These are phyloP conservation scores for Debaryomycetaceae sp. DNA, from an alignment of 1,139 yeast genomes.

Conservation along the genomic window DNA sequence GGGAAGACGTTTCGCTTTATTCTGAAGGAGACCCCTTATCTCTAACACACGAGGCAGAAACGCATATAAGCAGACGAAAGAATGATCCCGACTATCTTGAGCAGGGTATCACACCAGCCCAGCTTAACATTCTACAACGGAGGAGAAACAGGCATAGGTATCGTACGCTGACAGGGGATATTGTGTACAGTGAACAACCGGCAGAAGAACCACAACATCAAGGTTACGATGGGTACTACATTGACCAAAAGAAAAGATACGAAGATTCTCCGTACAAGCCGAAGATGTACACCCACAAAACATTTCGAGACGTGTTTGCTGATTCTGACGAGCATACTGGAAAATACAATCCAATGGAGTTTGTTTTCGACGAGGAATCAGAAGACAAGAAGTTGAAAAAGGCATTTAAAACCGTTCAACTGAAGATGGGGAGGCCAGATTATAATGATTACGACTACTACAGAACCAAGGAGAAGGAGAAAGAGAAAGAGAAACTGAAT, in stretches of 20 bases:
- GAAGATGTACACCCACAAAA: slow-evolving; percentile 38
- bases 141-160: neutral
- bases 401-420: slow-evolving; percentile 28
- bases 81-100: slow-evolving; percentile 30
- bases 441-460: slow-evolving; percentile 39
- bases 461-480: slow-evolving; percentile 13
- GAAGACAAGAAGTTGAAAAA: slow-evolving; percentile 22
- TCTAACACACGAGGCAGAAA: neutral
- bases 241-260: slow-evolving; percentile 32
- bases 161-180: neutral
- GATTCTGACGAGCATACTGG: slow-evolving; percentile 29
- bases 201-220: neutral
- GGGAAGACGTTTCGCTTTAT: neutral
- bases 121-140: slow-evolving; percentile 24
- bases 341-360: slow-evolving; percentile 41
- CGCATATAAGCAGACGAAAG: slow-evolving; percentile 1
- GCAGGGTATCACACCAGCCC: slow-evolving; percentile 38
- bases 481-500: slow-evolving; percentile 7
- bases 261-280: slow-evolving; percentile 37
- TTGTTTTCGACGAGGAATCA: slow-evolving; percentile 30
- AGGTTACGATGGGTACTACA: slow-evolving; percentile 28
- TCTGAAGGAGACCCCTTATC: neutral
- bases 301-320: slow-evolving; percentile 38
- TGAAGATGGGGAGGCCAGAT: slow-evolving; percentile 30
- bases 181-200: neutral